phyloP scores from a whole-genome alignment of 805 yeast genomes.

The Yarrowia porcina region DNA sequence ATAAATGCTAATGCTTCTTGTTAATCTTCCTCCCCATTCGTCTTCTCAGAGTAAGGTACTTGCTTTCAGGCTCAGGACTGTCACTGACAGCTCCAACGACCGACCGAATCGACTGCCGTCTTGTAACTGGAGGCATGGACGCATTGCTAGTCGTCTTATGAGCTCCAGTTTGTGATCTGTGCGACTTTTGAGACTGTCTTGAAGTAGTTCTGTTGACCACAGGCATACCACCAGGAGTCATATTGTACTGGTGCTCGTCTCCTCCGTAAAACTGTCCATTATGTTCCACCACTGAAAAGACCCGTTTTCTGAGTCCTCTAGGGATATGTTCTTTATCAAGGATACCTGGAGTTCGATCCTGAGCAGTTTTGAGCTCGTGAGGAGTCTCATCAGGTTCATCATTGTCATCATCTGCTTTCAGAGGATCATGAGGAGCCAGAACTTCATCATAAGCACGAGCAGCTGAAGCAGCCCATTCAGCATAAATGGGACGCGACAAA shows the following conservation, averaged over 20 bases:
- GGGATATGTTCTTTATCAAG: conserved; percentile 11
- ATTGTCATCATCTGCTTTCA: not conserved
- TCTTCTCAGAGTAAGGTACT: not conserved
- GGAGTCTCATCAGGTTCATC: not conserved
- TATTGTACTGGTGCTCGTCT: not conserved
- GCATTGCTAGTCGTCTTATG: not conserved
- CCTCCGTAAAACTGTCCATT: conserved; percentile 11
- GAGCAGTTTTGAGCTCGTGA: not conserved
- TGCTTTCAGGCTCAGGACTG: not conserved
- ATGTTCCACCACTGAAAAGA: conserved; percentile 16
- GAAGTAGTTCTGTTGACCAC: not conserved
- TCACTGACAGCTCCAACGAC: conserved; percentile 8
- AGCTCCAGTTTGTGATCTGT: not conserved
- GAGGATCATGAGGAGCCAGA: conserved; percentile 13
- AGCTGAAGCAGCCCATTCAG: conserved; percentile 27
- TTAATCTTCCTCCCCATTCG: conserved; percentile 4
- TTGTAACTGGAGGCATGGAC: not conserved
- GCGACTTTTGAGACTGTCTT: not conserved
- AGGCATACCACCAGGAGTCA: not conserved
- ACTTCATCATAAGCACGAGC: conserved; percentile 21
- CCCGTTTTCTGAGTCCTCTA: conserved; percentile 12
- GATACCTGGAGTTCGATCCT: not conserved
- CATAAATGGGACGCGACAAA: conserved; percentile 45
- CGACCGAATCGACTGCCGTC: conserved; percentile 17
- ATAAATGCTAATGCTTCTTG: conserved; percentile 13